Evolutionary conservation across 2,329 filamentous ascomycete genomes (phyloP).

Genomic region (Rosellinia necatrix): DNA sequence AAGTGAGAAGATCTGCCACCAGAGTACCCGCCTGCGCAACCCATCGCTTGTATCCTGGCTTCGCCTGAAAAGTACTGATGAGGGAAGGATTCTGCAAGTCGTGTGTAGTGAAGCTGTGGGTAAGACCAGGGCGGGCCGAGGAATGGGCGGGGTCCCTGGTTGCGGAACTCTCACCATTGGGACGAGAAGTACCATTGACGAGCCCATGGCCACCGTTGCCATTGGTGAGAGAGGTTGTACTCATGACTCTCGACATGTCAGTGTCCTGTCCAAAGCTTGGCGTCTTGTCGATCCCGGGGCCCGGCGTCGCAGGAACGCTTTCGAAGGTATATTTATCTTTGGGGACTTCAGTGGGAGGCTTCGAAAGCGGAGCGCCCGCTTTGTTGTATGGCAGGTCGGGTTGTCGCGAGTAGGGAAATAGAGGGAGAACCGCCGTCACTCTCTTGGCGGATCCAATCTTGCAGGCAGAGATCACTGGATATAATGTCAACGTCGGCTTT

Average conservation of each 20-base stretch:
- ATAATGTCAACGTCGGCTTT: conserved; percentile 24
- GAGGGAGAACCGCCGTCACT: conserved; percentile 89
- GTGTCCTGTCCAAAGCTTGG: conserved; percentile 68
- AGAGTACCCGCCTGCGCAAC: conserved; percentile 96
- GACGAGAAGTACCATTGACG: conserved; percentile 43
- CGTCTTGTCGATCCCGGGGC: conserved; percentile 71
- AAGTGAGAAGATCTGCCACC: conserved; percentile 91
- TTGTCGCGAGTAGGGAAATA: conserved; percentile 97
- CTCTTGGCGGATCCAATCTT: conserved; percentile 90
- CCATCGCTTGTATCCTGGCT: conserved; percentile 97
- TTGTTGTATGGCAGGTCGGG: conserved; percentile 98
- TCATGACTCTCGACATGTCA: conserved; percentile 75
- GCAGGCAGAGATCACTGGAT: conserved; percentile 83
- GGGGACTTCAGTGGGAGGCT: conserved; percentile 57
- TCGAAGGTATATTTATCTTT: conserved; percentile 82
- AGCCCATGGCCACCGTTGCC: conserved; percentile 33
- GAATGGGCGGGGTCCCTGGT: conserved; percentile 34
- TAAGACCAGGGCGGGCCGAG: conserved; percentile 42
- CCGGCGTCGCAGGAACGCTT: conserved; percentile 85
- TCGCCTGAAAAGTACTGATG: conserved; percentile 68
- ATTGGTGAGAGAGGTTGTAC: conserved; percentile 64
- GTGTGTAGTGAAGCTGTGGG: conserved; percentile 63
- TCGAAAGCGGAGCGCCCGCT: conserved; percentile 82
- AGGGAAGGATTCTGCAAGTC: conserved; percentile 65
- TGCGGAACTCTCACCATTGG: conserved; percentile 35